Evolutionary conservation across 768 basidiomycete species (phyloP), one percentile per base, ranked within the genome.

Genomic region (Ramaria sp.): DNA sequence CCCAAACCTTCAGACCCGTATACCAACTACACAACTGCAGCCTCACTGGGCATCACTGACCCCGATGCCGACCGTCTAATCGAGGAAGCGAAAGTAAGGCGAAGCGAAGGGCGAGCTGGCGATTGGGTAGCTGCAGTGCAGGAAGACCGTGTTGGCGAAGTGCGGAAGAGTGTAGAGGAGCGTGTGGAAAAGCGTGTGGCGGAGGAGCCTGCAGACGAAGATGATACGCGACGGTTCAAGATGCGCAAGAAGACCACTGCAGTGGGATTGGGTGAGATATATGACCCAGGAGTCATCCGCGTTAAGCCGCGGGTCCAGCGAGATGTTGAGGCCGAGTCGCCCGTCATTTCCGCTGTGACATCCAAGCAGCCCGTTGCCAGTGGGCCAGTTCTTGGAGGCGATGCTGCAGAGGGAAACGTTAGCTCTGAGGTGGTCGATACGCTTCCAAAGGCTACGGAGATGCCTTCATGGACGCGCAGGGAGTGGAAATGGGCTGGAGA

Each of bases 1-100:
- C 64, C 67, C 4, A 84, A 80, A 65, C 76, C 82, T 11, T 74
- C 81, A 1, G 81, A 84, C 63, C 80, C 78, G n/a, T 83, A 80
- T 59, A 77, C 86, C 0, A 87, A 95, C 68, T 99, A 98, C 69
- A 83, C 90, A 11, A 92, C 91, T 0, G 86, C 95, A 0, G 84
- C 80, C 49, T 88, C 84, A 0, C 76, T 98, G 0, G 94, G 94
- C 1, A 85, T 80, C 63, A 73, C 64, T 10, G 93, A 95, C 64
- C 86, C 85, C 1, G 88, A 91, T 59, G 82, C 75, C 7, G 88
- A 87, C 58, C 72, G 78, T 53, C 64, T 78, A 30, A 73, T 74
- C n/a, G 80, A 78, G 0, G 84, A 86, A 64, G 73, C 76, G 1
- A 79, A 83, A 54, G 72, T 78, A 45, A 75, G 79, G 22, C 76